Evolutionary conservation across 2,329 filamentous ascomycete species (phyloP), one percentile per base, ranked within the genome.

Genomic region (Xylariaceae sp.): DNA sequence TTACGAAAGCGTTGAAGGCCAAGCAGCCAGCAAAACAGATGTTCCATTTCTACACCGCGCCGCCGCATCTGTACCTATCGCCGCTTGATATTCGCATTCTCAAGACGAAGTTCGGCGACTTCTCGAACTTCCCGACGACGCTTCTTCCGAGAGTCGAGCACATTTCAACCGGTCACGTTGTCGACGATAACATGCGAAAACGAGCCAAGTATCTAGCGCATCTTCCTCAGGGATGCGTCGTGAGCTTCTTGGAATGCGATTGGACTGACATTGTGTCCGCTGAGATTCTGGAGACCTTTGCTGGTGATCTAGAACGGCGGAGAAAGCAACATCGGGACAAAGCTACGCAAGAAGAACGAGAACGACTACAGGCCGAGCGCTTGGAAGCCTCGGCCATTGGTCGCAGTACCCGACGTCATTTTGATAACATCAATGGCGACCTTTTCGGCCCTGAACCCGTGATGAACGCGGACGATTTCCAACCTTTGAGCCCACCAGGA

Each of bases 11-110:
- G 4, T 53, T 64, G 42, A 67, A 66, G 45, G 64, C 62, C 44
- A 69, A 71, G 49, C 71, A 68, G 9, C 68, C 71, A 7, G 71
- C 74, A 4, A 74, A 78, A 45, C 76, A 79, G 56, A 78, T 83
- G 62, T 96, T 93, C 66, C 91, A 88, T 74, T 97, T 96, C 72
- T 97, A 96, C 74, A 89, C 91, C 66, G 88, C 90, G 0, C 82
- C 92, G 1, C 87, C 90, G 18, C 92, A 97, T 67, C 88, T 95
- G 53, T 97, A 96, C 67, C 82, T 97, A 2, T 95, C 91, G 0
- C 88, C 92, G 0, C 80, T 97, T 39, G 92, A 97, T 71, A 97
- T 97, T 62, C 87, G 92, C 54, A 96, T 97, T 62, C 78, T 97
- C 37, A 96, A 95, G 75, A 85, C 90, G 1, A 90, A 91, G 50